phyloP scores from a whole-genome alignment of 2,329 filamentous ascomycete species.

The Clonostachys rosea region DNA sequence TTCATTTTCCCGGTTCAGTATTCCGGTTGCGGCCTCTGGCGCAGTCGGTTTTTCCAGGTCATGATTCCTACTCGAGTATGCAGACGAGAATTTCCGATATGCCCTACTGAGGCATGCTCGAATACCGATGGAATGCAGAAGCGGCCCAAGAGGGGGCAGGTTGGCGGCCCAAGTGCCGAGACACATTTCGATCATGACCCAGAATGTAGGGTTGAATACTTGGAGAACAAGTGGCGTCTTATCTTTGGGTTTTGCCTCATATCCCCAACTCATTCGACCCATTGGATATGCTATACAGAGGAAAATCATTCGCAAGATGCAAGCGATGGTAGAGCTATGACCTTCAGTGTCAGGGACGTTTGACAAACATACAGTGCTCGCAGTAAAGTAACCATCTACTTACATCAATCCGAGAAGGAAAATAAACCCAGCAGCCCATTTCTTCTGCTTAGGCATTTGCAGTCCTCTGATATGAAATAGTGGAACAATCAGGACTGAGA shows the following conservation, averaged over 20 bases:
- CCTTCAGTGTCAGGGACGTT: not conserved
- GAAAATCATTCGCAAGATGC: conserved; percentile 5
- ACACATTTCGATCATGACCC: conserved; percentile 6
- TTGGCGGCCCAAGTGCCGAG: conserved; percentile 5
- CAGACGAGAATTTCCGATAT: not conserved
- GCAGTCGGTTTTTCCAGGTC: not conserved
- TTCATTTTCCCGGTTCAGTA: too few relatives aligned
- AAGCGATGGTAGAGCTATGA: conserved; percentile 2
- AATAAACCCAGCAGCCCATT: conserved; percentile 2
- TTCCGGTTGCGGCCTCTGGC: too few relatives aligned
- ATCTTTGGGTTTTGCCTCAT: not conserved
- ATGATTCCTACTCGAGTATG: not conserved
- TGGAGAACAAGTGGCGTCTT: conserved; percentile 4
- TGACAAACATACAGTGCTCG: not conserved
- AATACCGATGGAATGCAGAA: conserved; percentile 1
- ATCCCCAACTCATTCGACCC: conserved; percentile 4
- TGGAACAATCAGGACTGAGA: conserved; percentile 2
- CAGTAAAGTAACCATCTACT: not conserved
- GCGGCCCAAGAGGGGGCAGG: conserved; percentile 3
- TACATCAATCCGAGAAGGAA: conserved; percentile 4
- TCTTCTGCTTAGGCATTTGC: conserved; percentile 6
- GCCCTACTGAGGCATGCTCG: not conserved
- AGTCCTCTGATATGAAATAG: conserved; percentile 2
- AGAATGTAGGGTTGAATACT: conserved; percentile 5
- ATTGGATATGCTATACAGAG: conserved; percentile 3